phyloP scores from a whole-genome alignment of 2,329 filamentous ascomycete species.

The Fusarium sp. region DNA sequence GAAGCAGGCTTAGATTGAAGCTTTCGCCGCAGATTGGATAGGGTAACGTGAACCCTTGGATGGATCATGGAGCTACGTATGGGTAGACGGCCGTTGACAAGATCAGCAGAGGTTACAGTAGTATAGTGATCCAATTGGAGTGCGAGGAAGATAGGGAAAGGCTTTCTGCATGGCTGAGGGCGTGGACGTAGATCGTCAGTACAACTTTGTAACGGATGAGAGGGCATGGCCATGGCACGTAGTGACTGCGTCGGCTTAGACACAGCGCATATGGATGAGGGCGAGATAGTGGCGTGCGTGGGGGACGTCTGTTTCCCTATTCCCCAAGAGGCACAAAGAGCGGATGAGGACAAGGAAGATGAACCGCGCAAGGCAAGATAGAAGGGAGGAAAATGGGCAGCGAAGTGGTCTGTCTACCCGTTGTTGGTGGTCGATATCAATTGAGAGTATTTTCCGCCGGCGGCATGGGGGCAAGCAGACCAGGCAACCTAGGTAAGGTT shows the following conservation, averaged over 20 bases:
- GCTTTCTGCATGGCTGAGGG: constrained; percentile 21
- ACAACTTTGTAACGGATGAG: constrained; percentile 16
- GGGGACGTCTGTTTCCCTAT: constrained; percentile 30
- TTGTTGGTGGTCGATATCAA: constrained; percentile 24
- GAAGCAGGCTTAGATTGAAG: constrained; percentile 25
- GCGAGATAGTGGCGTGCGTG: constrained; percentile 46
- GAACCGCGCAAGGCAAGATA: constrained; percentile 28
- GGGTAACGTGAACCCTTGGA: constrained; percentile 23
- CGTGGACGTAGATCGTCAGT: constrained; percentile 38
- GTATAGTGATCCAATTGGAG: constrained; percentile 25
- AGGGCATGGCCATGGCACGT: constrained; percentile 11
- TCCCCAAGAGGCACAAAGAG: constrained; percentile 28
- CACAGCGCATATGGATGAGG: neutral
- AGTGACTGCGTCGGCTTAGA: constrained; percentile 28
- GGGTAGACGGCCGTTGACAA: constrained; percentile 37
- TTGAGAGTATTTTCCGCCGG: constrained; percentile 3
- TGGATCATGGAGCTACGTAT: constrained; percentile 31
- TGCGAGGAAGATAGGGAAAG: constrained; percentile 8
- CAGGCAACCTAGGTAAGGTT: constrained; percentile 8
- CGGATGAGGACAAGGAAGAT: constrained; percentile 34
- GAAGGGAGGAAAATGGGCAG: constrained; percentile 19
- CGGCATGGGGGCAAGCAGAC: constrained; percentile 8
- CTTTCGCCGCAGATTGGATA: constrained; percentile 33
- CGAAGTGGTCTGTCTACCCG: constrained; percentile 31
- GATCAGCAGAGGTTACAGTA: constrained; percentile 43